Evolutionary conservation across 2,329 filamentous ascomycete genomes (phyloP).

Genomic region (Clarireedia monteithiana): DNA sequence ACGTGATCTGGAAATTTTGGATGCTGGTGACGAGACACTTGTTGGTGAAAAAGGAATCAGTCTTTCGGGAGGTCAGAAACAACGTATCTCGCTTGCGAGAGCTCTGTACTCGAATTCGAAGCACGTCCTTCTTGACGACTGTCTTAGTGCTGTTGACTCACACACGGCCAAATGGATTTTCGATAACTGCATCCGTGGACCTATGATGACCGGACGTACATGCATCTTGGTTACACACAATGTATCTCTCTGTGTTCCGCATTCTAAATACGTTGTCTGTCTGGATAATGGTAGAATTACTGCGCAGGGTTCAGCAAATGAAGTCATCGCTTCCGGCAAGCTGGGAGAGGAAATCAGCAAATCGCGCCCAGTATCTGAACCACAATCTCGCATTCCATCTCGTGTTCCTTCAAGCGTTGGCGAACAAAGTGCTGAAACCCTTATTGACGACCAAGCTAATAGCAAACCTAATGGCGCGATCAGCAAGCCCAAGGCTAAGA

Average conservation of each 20-base stretch:
- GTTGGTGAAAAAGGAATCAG: slow-evolving; percentile 98
- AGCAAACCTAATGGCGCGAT: slow-evolving; percentile 34
- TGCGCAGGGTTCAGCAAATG: slow-evolving; percentile 66
- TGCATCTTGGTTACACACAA: slow-evolving; percentile 97
- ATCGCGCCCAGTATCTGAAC: slow-evolving; percentile 62
- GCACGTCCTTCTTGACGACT: slow-evolving; percentile 88
- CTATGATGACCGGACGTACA: slow-evolving; percentile 79
- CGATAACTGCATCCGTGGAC: slow-evolving; percentile 81
- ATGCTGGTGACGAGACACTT: slow-evolving; percentile 84
- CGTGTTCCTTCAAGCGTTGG: slow-evolving; percentile 69
- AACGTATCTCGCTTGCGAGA: slow-evolving; percentile 91
- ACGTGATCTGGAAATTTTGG: slow-evolving; percentile 84
- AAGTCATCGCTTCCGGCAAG: slow-evolving; percentile 79
- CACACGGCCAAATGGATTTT: slow-evolving; percentile 99
- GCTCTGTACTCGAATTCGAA: slow-evolving; percentile 93
- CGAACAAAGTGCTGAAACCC: slow-evolving; percentile 50
- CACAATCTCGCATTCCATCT: slow-evolving; percentile 67
- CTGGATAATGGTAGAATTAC: slow-evolving; percentile 80
- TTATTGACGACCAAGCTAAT: slow-evolving; percentile 43
- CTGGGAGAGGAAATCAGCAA: slow-evolving; percentile 79
- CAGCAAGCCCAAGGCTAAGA: slow-evolving; percentile 35
- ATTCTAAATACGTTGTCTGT: slow-evolving; percentile 72
- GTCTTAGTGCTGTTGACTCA: slow-evolving; percentile 91
- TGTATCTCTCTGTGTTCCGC: slow-evolving; percentile 75
- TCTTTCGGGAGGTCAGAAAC: slow-evolving; percentile 93